Evolutionary conservation across 2,329 filamentous ascomycete species (phyloP), one percentile per base, ranked within the genome.

Genomic region (Fusarium decemcellulare): DNA sequence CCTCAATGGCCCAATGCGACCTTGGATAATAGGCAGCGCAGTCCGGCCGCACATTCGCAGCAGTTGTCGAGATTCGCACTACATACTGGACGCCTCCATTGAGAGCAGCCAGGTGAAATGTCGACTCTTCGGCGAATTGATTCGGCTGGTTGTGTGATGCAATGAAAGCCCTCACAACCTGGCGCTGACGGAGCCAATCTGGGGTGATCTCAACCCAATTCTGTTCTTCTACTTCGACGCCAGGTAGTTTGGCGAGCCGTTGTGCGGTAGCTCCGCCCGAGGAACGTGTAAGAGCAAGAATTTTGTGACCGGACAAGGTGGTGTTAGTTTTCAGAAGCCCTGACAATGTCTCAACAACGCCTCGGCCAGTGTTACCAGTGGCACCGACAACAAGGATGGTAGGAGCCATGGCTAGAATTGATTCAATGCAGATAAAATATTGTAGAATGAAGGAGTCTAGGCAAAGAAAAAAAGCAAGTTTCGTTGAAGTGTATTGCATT

Each of bases 1-100:
- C 18, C 65, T 84, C 81, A 16, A 84, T 78, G 0, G 82, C 82
- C 81, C 81, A 83, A 50, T 84, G 81, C 1, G 68, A 37, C 6
- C 81, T 75, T 5, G 77, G 51, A 55, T 83, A 83, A 65, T 79
- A 82, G 0, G 74, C 77, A 1, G 16, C 39, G 44, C 12, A 76
- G 55, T 79, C 76, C 0, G 81, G 80, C n/a, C 72, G 73, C 3
- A 83, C 77, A 23, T 80, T 80, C 0, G 75, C 67, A 2, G 77
- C 77, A 0, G 74, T 80, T 0, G 81, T 84, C 0, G 80, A 83
- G 61, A 83, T 80, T 1, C 81, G 78, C 6, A 84, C 81, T 10
- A 83, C 76, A 52, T 84, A 83, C 48, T 81, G 65, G 2, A 84
- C 77, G 11, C 81, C 77, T 2, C 79, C 81, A 5, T 71, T 56